These are phyloP conservation scores for Globisporangium lucens DNA, from an alignment of 352 stramenopile species.

Conservation along the genomic window DNA sequence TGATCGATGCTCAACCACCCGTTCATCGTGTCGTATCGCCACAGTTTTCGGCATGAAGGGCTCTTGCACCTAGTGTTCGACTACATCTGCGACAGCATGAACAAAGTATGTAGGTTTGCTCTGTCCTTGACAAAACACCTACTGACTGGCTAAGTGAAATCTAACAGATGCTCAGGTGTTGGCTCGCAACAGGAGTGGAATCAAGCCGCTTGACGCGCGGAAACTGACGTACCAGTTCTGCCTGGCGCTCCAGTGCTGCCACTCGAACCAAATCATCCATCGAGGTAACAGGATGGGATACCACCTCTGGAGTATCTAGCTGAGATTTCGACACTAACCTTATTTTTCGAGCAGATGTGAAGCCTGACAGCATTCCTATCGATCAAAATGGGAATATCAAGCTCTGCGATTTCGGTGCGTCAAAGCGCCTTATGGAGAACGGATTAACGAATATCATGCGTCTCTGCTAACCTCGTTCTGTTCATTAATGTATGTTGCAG, in stretches of 20 bases:
- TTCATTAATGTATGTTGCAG: constrained; percentile 14
- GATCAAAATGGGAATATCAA: constrained; percentile 69
- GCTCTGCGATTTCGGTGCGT: constrained; percentile 72
- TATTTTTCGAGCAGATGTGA: constrained; percentile 49
- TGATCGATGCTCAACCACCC: constrained; percentile 82
- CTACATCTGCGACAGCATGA: constrained; percentile 62
- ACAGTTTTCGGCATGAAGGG: constrained; percentile 78
- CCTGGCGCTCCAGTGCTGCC: constrained; percentile 72
- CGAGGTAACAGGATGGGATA: constrained; percentile 37
- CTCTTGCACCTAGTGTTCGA: constrained; percentile 80
- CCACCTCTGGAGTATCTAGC: background rate
- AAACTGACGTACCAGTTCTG: constrained; percentile 70
- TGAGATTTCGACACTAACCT: background rate
- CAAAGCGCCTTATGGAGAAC: too few relatives aligned
- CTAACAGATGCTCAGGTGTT: constrained; percentile 33
- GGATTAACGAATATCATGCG: too few relatives aligned
- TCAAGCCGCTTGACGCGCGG: constrained; percentile 47
- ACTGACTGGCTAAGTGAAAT: background rate
- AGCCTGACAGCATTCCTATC: constrained; percentile 81
- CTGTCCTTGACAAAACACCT: background rate
- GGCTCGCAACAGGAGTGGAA: constrained; percentile 51
- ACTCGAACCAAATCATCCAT: constrained; percentile 78
- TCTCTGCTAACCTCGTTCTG: background rate
- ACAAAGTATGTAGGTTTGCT: constrained; percentile 40
- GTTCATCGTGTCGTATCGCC: constrained; percentile 78